A percentile compares a stretch with the other conserved stretches of the same genome.
phyloP scores from a whole-genome alignment of 768 basidiomycete species.

The Hygrocybe punicea region DNA sequence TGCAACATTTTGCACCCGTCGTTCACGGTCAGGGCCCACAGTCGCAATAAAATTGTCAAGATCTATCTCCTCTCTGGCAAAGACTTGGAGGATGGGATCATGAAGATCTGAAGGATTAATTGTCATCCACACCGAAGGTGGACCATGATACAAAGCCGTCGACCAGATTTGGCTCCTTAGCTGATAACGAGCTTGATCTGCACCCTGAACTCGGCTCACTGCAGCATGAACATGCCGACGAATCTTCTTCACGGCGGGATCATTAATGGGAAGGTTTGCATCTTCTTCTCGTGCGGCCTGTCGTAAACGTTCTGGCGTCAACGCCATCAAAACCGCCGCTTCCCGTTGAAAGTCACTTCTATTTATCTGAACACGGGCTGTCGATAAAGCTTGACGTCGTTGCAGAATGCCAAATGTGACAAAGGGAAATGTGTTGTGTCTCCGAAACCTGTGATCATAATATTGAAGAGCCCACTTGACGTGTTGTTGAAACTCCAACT shows the following conservation, averaged over 20 bases:
- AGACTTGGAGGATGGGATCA: conserved; percentile 44
- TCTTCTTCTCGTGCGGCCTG: conserved; percentile 38
- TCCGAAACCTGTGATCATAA: conserved; percentile 25
- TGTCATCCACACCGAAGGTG: conserved; percentile 43
- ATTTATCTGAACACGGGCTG: conserved; percentile 34
- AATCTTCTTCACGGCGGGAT: conserved; percentile 28
- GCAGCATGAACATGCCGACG: conserved; percentile 28
- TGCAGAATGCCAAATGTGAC: conserved; percentile 27
- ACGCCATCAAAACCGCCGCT: conserved; percentile 18
- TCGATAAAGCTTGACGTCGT: conserved; percentile 20
- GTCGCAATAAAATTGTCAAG: conserved; percentile 35
- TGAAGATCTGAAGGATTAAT: conserved; percentile 42
- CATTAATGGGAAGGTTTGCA: conserved; percentile 13
- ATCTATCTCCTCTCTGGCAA: conserved; percentile 43
- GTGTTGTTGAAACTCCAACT: conserved; percentile 19
- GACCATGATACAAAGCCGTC: conserved; percentile 25
- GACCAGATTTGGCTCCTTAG: conserved; percentile 38
- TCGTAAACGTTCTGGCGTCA: conserved; percentile 29
- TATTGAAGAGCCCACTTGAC: conserved; percentile 25
- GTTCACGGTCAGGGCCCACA: conserved; percentile 20
- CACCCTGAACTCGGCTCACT: conserved; percentile 24
- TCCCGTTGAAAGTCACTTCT: conserved; percentile 28
- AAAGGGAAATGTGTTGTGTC: conserved; percentile 29
- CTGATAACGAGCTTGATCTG: conserved; percentile 29
- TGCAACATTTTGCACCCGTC: conserved; percentile 29